Evolutionary conservation across 805 yeast species (phyloP), one percentile per base, ranked within the genome.

Genomic region (Candida namnaoensis): DNA sequence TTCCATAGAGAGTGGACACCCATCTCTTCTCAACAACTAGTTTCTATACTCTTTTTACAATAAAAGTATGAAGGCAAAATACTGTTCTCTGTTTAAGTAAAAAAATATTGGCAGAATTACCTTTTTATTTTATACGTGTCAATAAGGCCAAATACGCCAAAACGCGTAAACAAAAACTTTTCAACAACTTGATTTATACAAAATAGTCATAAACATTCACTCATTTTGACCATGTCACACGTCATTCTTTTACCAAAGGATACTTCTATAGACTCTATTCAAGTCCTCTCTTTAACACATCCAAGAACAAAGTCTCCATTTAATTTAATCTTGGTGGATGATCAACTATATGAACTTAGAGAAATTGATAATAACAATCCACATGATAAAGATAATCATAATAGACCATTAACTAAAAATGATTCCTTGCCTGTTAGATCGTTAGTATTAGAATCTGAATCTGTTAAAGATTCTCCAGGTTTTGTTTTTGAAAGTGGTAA

Each of bases 1-100:
- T 81, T 88, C 99, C 99, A 93, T 38, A 93, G 74, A 7, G 93
- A 85, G 52, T 86, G 87, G 38, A 93, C 99, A 66, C 99, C 99
- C 99, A 93, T 91, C 7, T 6, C 14, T 34, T 6, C 33, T 30
- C 19, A 30, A 13, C n/a, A 8, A 12, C n/a, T 12, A 12, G n/a
- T 30, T 12, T 12, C 2, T 12, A 8, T 12, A 30, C 33, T 30
- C 5, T 12, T 5, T 12, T 30, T 7, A 1, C 5, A 12, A 19
- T 19, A 19, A 19, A 19, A 19, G 3, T 19, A 19, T 19, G 19
- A 19, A 19, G 19, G 19, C 19, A 19, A 19, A 19, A 19, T 19
- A 19, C 19, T 19, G 19, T 19, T 19, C 19, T 19, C 3, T 19
- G 19, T 3, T 19, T 19, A 19, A 19, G 19, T 19, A 3, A 19